phyloP scores from a whole-genome alignment of 257 asterid species.

The Nicotiana attenuata region DNA sequence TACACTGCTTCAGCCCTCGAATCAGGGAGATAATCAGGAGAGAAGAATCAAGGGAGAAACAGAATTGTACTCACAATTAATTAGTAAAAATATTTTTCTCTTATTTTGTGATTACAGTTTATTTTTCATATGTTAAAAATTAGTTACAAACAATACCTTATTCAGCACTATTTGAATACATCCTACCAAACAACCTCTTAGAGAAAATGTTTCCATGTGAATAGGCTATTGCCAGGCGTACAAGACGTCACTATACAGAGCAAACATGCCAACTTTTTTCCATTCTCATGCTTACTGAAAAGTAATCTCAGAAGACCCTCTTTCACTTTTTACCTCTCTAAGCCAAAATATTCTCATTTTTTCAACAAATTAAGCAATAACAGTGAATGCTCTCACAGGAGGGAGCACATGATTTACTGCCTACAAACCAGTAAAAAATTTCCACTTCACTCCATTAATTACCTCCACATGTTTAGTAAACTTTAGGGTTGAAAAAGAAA shows the following conservation, averaged over 20 bases:
- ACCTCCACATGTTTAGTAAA: neutral
- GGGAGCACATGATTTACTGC: conserved; percentile 18
- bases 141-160: too few relatives aligned
- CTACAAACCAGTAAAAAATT: neutral
- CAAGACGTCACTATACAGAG: conserved; percentile 26
- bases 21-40: too few relatives aligned
- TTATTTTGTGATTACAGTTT: too few relatives aligned
- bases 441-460: neutral
- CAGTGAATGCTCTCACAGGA: conserved; percentile 8
- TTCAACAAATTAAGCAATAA: too few relatives aligned
- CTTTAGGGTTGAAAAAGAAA: neutral
- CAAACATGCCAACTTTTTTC: conserved; percentile 26
- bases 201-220: neutral
- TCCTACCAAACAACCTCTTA: too few relatives aligned
- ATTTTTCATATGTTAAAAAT: too few relatives aligned
- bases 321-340: conserved; percentile 12
- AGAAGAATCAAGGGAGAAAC: too few relatives aligned
- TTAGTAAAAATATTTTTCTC: too few relatives aligned
- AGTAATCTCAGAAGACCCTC: conserved; percentile 17
- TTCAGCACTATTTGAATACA: too few relatives aligned
- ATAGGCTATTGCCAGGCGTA: conserved; percentile 18
- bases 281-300: conserved; percentile 30
- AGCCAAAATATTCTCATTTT: conserved; percentile 9
- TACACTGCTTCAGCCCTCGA: too few relatives aligned
- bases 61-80: too few relatives aligned